Percentiles rank a stretch among this genome's conserved stretches.
Evolutionary conservation across 2,329 filamentous ascomycete species (phyloP).

Genomic region (Colletotrichum viniferum): DNA sequence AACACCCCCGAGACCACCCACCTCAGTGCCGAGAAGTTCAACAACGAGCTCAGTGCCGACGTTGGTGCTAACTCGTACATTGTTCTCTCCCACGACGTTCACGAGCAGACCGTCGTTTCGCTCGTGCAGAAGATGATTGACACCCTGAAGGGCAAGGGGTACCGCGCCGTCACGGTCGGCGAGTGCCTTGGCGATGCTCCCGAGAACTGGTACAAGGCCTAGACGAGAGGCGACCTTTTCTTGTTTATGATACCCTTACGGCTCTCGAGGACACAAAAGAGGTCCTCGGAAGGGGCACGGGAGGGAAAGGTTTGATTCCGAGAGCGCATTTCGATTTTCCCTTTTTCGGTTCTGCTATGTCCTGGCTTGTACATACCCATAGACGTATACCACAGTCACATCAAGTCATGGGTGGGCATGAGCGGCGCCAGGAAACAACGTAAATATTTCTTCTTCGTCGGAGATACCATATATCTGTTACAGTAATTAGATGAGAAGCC

Average conservation of each 20-base stretch:
- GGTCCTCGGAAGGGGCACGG: not conserved
- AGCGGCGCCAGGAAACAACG: not conserved
- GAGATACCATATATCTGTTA: not conserved
- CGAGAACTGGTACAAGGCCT: slow-evolving; percentile 53
- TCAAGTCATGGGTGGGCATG: not conserved
- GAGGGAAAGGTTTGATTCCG: not conserved
- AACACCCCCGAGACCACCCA: slow-evolving; percentile 53
- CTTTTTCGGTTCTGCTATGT: not conserved
- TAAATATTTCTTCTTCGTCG: not conserved
- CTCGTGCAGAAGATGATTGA: slow-evolving; percentile 40
- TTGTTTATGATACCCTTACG: not conserved
- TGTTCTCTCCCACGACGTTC: slow-evolving; percentile 58
- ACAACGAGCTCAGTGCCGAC: slow-evolving; percentile 24
- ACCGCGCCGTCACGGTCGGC: slow-evolving; percentile 56
- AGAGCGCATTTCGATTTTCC: not conserved
- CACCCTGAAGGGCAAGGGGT: slow-evolving; percentile 43
- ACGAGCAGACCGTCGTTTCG: slow-evolving; percentile 36
- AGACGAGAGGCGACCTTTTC: not conserved
- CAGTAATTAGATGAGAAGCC: not conserved
- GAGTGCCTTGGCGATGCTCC: slow-evolving; percentile 59
- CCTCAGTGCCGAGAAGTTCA: slow-evolving; percentile 43
- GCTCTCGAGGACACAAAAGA: not conserved
- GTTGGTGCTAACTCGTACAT: slow-evolving; percentile 43
- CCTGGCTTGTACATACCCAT: not conserved
- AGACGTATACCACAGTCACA: not conserved